Evolutionary conservation across 1,284 basidiomycete species (phyloP).

Genomic region (Trametes polyzona): DNA sequence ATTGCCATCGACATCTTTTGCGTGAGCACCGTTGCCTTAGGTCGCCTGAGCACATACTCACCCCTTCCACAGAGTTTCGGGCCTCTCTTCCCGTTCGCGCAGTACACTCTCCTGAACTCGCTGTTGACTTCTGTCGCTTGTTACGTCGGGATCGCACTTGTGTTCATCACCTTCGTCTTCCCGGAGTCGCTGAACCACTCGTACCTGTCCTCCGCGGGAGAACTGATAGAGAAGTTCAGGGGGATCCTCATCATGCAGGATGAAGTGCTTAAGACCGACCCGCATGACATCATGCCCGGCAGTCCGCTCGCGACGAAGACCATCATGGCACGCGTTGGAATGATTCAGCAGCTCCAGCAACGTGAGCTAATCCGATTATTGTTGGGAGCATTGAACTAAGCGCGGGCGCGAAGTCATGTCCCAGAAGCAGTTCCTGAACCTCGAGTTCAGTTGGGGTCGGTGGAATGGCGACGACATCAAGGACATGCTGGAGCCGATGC

Average conservation of each 20-base stretch:
- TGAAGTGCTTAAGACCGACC: slow-evolving; percentile 43
- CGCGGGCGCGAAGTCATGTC: slow-evolving; percentile 34
- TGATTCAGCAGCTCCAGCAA: slow-evolving; percentile 31
- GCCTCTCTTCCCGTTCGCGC: slow-evolving; percentile 64
- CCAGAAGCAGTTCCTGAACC: slow-evolving; percentile 51
- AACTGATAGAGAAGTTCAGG: slow-evolving; percentile 40
- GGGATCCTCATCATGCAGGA: slow-evolving; percentile 44
- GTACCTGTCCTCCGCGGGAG: slow-evolving; percentile 40
- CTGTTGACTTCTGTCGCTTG: slow-evolving; percentile 62
- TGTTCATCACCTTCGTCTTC: slow-evolving; percentile 65
- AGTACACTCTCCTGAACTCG: slow-evolving; percentile 65
- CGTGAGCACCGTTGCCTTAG: slow-evolving; percentile 38
- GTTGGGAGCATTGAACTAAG: background rate
- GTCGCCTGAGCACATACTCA: too few species aligned
- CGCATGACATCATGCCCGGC: slow-evolving; percentile 38
- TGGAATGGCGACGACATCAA: slow-evolving; percentile 58
- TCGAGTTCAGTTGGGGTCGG: slow-evolving; percentile 58
- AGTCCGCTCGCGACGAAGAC: slow-evolving; percentile 37
- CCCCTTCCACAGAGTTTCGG: slow-evolving; percentile 43
- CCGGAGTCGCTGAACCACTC: slow-evolving; percentile 72
- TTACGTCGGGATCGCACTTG: slow-evolving; percentile 65
- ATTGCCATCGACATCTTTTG: slow-evolving; percentile 68
- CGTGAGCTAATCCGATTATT: slow-evolving; percentile 30
- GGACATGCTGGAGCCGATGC: slow-evolving; percentile 47
- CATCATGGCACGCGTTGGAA: slow-evolving; percentile 31